Conservation (phyloP, 768 basidiomycete genomes). For the Clathrus columnatus region DNA sequence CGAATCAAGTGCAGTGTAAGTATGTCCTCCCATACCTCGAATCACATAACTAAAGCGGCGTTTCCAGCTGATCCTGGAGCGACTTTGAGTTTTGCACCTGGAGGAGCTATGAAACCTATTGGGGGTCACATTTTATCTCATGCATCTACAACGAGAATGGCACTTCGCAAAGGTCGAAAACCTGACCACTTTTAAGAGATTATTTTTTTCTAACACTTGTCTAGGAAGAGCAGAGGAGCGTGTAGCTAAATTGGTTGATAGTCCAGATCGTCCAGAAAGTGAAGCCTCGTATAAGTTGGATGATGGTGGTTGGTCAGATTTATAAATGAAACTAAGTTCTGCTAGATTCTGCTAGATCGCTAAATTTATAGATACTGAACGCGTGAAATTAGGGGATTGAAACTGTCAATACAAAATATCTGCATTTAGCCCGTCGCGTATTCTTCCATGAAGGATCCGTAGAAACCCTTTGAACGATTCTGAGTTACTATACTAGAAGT, state of each 20-base stretch:
- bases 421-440: too few relatives aligned
- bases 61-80: conserved; percentile 84
- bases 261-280: conserved; percentile 82
- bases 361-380: too few relatives aligned
- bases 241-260: conserved; percentile 84
- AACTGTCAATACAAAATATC: too few relatives aligned
- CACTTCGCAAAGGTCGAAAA: conserved; percentile 70
- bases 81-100: conserved; percentile 91
- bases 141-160: conserved; percentile 82
- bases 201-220: not conserved
- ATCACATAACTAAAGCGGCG: not conserved
- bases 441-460: too few relatives aligned
- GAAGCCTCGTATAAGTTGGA: conserved; percentile 88
- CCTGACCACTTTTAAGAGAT: not conserved
- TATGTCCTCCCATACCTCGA: not conserved
- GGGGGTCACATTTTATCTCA: conserved; percentile 85
- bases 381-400: too few relatives aligned
- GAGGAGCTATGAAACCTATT: conserved; percentile 85
- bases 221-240: conserved; percentile 84
- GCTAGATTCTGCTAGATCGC: too few relatives aligned
- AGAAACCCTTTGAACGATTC: too few relatives aligned
- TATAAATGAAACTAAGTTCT: conserved; percentile 37
- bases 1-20: conserved; percentile 87
- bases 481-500: too few relatives aligned
- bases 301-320: conserved; percentile 85